phyloP scores from a whole-genome alignment of 805 yeast species.

The Spathaspora arborariae region DNA sequence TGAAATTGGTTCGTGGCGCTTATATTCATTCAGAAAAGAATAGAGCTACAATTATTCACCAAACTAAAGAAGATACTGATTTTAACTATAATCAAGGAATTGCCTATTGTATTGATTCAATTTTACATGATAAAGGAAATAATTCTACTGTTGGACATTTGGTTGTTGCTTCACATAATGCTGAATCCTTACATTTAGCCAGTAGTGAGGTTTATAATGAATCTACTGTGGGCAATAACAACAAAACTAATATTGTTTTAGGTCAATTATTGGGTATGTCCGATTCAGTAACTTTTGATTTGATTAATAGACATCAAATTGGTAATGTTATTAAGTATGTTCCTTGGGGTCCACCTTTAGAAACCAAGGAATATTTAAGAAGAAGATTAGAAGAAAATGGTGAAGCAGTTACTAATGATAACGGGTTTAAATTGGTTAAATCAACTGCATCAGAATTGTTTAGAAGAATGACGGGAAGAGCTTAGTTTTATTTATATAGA shows the following conservation, averaged over 20 bases:
- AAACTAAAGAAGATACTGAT: conserved; percentile 80
- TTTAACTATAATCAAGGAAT: conserved; percentile 69
- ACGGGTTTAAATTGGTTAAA: conserved; percentile 70
- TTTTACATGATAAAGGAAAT: conserved; percentile 43
- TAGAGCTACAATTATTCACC: conserved; percentile 63
- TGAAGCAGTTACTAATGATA: conserved; percentile 83
- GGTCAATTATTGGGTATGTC: conserved; percentile 97
- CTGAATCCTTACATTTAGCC: conserved; percentile 69
- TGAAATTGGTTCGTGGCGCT: conserved; percentile 94
- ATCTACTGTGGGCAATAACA: conserved; percentile 13
- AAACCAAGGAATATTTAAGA: conserved; percentile 83
- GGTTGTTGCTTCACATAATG: conserved; percentile 90
- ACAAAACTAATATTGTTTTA: conserved; percentile 63
- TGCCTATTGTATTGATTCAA: conserved; percentile 53
- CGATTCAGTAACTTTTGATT: conserved; percentile 76
- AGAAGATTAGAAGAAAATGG: conserved; percentile 95
- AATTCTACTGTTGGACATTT: conserved; percentile 63
- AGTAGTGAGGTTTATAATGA: conserved; percentile 47
- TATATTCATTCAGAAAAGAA: conserved; percentile 86
- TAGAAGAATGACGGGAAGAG: conserved; percentile 19
- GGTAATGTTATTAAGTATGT: conserved; percentile 87
- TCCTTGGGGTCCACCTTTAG: conserved; percentile 96
- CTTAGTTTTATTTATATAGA: conserved; percentile 2
- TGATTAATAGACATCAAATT: conserved; percentile 60
- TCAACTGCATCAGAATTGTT: conserved; percentile 37